These are phyloP conservation scores for Vanrija sp. DNA, from an alignment of 1,284 basidiomycete genomes.

Conservation along the genomic window DNA sequence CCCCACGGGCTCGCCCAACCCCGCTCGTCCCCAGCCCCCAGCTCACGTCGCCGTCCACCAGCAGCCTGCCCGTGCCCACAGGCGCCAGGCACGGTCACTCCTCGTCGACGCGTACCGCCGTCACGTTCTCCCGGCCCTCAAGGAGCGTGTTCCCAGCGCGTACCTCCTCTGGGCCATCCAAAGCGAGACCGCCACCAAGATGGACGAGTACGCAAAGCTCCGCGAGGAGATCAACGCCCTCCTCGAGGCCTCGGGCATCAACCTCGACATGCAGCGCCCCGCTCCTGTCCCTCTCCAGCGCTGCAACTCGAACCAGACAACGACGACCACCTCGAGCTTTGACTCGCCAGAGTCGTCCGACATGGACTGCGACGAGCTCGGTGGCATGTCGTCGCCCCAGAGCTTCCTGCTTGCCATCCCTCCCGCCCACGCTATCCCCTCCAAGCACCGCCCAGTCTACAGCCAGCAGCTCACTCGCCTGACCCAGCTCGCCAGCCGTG, in stretches of 20 bases:
- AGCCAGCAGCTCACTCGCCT: conserved; percentile 33
- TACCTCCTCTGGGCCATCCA: conserved; percentile 44
- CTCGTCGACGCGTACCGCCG: conserved; percentile 71
- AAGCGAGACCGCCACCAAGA: conserved; percentile 32
- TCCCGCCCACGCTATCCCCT: conserved; percentile 34
- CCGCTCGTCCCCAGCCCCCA: conserved; percentile 2
- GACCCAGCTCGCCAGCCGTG: conserved; percentile 33
- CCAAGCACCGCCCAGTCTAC: conserved; percentile 30
- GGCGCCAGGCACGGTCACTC: conserved; percentile 65
- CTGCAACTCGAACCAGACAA: conserved; percentile 3
- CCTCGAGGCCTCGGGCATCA: conserved; percentile 23
- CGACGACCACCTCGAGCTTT: conserved; percentile 12
- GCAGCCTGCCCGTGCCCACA: conserved; percentile 56
- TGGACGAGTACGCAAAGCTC: conserved; percentile 33
- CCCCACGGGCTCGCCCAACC: conserved; percentile 7
- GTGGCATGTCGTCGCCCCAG: conserved; percentile 17
- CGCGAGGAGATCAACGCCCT: conserved; percentile 30
- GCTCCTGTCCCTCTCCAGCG: neutral
- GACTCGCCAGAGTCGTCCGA: conserved; percentile 13
- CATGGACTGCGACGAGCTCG: conserved; percentile 7
- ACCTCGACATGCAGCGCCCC: conserved; percentile 10
- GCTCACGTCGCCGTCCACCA: conserved; percentile 19
- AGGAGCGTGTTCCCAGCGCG: conserved; percentile 36
- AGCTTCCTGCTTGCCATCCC: conserved; percentile 41
- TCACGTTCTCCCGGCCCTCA: conserved; percentile 58